Base-by-base conservation (phyloP, 2,329 filamentous ascomycete genomes). In the Verticillium alfalfae region DNA sequence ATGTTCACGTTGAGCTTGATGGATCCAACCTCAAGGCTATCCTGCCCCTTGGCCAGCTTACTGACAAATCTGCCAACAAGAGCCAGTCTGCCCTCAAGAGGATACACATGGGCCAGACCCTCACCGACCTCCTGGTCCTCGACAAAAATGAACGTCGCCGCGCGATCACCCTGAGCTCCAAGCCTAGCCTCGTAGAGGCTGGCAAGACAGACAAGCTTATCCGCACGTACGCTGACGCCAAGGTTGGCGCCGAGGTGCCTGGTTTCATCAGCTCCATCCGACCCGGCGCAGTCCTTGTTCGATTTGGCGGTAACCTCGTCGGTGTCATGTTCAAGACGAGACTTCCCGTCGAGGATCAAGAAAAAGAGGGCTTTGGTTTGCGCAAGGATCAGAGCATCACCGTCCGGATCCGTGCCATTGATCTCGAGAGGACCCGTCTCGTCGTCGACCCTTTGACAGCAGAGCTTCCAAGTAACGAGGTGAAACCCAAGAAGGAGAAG, bases 211-310 rank as follows among this genome's bases (percentile, higher is more conserved):
- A 85, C n/a, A 86, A 83, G 60, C 81, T 98, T 13, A 80, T 96
- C n/a, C 82, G 82, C 18, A 84, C 77, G 54, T 89, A 95, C 61
- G 87, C 90, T 26, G 86, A 94, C 66, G 83, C 92, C 22, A 84
- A 87, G 65, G 83, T 89, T 65, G 90, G 90, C 36, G 81, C 85
- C 38, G 77, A 86, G 31, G 84, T 92, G 8, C 84, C 87, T 62
- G 94, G 93, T 6, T 97, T 94, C 68, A 87, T 99, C 34, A 88
- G 89, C 63, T 96, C 95, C 69, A 89, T 97, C 59, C 93, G 92
- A 0, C 78, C 85, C 2, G 91, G 89, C 9, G 92, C 91, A 54
- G 82, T 93, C 12, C 98, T 97, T 69, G 85, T 97, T n/a, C 89
- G 96, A 70, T 97, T 97, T 73, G 87, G 88, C 49, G 90, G 88